Evolutionary conservation across 768 basidiomycete species (phyloP).

Genomic region (Pisolithus sp.): DNA sequence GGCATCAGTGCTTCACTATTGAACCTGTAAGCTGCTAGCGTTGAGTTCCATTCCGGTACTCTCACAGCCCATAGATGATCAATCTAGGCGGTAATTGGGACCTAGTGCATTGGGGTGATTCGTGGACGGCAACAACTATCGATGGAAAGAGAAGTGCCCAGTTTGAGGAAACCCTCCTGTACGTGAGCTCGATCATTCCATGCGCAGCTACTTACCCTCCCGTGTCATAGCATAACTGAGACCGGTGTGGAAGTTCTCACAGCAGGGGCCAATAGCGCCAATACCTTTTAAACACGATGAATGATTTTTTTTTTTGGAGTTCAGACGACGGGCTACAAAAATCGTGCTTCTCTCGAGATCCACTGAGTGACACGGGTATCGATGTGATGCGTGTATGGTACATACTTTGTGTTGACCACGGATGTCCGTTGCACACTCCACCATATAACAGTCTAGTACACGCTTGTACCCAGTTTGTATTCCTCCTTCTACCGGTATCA

Average conservation of each 20-base stretch:
- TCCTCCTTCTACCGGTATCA: too few relatives aligned
- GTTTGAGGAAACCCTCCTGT: slow-evolving; percentile 97
- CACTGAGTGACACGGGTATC: too few relatives aligned
- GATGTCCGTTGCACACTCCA: too few relatives aligned
- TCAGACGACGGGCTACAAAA: too few relatives aligned
- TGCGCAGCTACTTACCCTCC: slow-evolving; percentile 12
- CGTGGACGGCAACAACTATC: slow-evolving; percentile 92
- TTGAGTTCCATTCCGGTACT: slow-evolving; percentile 2
- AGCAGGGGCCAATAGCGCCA: slow-evolving; percentile 32
- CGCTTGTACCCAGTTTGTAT: too few relatives aligned
- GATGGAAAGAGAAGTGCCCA: slow-evolving; percentile 93
- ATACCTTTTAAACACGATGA: too few relatives aligned
- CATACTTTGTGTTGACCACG: too few relatives aligned
- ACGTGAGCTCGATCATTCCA: slow-evolving; percentile 28
- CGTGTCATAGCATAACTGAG: slow-evolving; percentile 69
- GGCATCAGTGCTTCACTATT: slow-evolving; percentile 59
- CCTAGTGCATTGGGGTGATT: slow-evolving; percentile 83
- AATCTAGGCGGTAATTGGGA: slow-evolving; percentile 78
- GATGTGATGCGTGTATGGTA: too few relatives aligned
- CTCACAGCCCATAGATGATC: slow-evolving; percentile 62
- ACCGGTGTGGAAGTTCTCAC: slow-evolving; percentile 87
- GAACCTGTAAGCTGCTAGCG: slow-evolving; percentile 52
- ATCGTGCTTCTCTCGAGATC: too few relatives aligned
- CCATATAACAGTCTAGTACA: too few relatives aligned
- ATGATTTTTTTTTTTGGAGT: too few relatives aligned